phyloP scores from a whole-genome alignment of 768 basidiomycete species.

The Kwoniella dejecticola region DNA sequence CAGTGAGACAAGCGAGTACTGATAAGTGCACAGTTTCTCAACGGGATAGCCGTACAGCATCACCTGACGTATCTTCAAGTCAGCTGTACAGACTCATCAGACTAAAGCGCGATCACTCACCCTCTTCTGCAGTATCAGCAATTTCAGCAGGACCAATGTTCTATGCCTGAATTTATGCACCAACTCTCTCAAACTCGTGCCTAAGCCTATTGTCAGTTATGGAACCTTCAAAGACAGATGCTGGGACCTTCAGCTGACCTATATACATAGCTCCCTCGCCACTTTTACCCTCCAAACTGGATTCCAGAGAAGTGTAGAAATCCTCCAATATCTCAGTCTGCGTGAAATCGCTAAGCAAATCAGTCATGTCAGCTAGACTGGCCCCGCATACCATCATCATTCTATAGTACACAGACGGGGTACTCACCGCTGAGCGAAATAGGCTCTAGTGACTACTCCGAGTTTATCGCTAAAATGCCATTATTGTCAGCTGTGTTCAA shows the following conservation, averaged over 20 bases:
- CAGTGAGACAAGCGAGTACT: conserved; percentile 93
- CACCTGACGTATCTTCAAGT: conserved; percentile 61
- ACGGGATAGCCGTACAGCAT: conserved; percentile 98
- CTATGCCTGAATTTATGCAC: conserved; percentile 91
- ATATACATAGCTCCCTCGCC: conserved; percentile 93
- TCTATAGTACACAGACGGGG: too few species aligned
- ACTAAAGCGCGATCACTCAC: conserved; percentile 62
- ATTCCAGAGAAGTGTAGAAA: conserved; percentile 76
- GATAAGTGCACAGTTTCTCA: conserved; percentile 92
- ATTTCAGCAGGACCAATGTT: conserved; percentile 89
- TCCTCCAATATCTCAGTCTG: conserved; percentile 86
- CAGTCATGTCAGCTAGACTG: conserved; percentile 11
- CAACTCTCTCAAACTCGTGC: conserved; percentile 69
- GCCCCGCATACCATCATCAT: too few species aligned
- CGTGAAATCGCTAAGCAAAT: conserved; percentile 72
- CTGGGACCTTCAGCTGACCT: conserved; percentile 62
- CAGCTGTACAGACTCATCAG: not conserved
- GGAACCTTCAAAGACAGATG: not conserved
- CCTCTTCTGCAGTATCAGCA: conserved; percentile 88
- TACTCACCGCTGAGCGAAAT: conserved; percentile 76
- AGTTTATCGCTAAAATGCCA: conserved; percentile 70
- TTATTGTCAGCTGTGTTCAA: not conserved
- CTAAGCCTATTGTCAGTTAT: conserved; percentile 59
- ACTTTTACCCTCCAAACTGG: conserved; percentile 72
- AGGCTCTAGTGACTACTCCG: conserved; percentile 86